Evolutionary conservation across 1,284 basidiomycete species (phyloP).

Genomic region (Anthracocystis setariae): DNA sequence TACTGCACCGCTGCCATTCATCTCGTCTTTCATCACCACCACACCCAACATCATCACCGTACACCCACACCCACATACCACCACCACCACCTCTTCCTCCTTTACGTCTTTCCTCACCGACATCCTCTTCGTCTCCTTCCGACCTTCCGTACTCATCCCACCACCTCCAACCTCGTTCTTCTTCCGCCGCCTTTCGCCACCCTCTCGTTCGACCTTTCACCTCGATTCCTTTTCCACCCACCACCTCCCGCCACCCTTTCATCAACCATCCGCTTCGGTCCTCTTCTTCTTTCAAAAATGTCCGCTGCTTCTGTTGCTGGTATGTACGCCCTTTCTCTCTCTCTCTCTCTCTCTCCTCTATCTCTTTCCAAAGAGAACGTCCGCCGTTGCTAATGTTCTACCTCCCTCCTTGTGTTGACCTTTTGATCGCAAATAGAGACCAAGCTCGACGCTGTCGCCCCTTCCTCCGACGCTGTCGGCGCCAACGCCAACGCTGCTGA

Average conservation of each 20-base stretch:
- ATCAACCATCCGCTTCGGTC: not conserved
- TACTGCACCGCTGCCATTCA: too few relatives aligned
- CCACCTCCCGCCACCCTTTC: too few relatives aligned
- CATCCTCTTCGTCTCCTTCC: constrained; percentile 17
- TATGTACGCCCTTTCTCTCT: not conserved
- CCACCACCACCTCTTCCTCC: constrained; percentile 6
- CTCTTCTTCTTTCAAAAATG: constrained; percentile 15
- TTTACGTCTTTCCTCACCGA: constrained; percentile 13
- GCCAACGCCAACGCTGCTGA: constrained; percentile 10
- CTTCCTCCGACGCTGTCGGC: constrained; percentile 12
- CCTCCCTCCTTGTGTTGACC: not conserved
- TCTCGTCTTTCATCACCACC: not conserved
- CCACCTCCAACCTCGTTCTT: constrained; percentile 5
- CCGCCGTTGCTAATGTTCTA: constrained; percentile 5
- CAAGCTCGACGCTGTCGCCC: constrained; percentile 35
- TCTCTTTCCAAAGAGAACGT: constrained; percentile 11
- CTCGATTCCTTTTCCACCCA: not conserved
- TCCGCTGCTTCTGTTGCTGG: constrained; percentile 27
- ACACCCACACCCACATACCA: constrained; percentile 1
- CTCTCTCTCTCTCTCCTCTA: too few relatives aligned
- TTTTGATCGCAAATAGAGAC: constrained; percentile 9
- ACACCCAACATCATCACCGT: constrained; percentile 1
- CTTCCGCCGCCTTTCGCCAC: constrained; percentile 2
- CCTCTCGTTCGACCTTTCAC: not conserved
- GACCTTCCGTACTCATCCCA: not conserved